phyloP scores from a whole-genome alignment of 768 basidiomycete genomes.

The Termitomyces sp. region DNA sequence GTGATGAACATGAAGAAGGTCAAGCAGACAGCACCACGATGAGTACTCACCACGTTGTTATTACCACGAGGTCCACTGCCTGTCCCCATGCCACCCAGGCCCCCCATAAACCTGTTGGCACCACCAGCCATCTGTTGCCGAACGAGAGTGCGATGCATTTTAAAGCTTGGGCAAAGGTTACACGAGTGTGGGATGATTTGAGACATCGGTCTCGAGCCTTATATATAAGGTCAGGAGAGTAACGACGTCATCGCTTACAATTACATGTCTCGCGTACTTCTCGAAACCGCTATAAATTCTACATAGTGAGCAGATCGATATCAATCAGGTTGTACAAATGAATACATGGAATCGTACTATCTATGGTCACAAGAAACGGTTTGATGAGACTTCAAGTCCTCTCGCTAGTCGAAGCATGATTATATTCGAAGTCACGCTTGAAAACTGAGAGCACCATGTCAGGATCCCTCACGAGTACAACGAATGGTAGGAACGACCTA shows the following conservation, averaged over 20 bases:
- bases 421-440: slow-evolving; percentile 45
- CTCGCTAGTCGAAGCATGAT: slow-evolving; percentile 39
- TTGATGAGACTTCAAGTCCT: slow-evolving; percentile 32
- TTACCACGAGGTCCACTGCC: slow-evolving; percentile 14
- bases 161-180: background rate
- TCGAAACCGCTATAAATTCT: background rate
- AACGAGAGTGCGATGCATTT: slow-evolving; percentile 12
- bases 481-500: slow-evolving; percentile 24
- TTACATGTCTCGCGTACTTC: background rate
- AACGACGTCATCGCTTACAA: slow-evolving; percentile 13
- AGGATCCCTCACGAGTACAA: background rate
- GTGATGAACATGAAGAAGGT: background rate
- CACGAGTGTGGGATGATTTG: slow-evolving; percentile 2
- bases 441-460: slow-evolving; percentile 27
- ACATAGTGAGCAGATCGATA: slow-evolving; percentile 2
- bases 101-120: slow-evolving; percentile 15
- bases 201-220: slow-evolving; percentile 1
- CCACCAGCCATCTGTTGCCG: slow-evolving; percentile 11
- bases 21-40: background rate
- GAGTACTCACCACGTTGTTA: slow-evolving; percentile 11
- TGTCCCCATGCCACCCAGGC: slow-evolving; percentile 4
- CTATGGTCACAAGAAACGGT: slow-evolving; percentile 33
- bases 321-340: background rate
- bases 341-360: background rate
- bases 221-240: background rate